Conservation (phyloP, 345 rosid genomes). For the Gossypium bickii region DNA sequence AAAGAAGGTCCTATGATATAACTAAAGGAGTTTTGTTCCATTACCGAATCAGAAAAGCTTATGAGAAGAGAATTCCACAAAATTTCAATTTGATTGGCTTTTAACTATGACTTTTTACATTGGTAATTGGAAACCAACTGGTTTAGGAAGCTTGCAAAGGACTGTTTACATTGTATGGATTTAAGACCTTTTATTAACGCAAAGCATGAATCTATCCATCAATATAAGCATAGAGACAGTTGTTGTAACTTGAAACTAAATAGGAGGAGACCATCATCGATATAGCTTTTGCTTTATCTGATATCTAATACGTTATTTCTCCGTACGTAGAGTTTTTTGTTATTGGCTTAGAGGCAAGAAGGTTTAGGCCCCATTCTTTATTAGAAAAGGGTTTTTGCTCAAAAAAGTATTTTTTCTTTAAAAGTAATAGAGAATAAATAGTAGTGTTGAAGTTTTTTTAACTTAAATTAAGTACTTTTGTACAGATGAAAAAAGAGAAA, state of each 20-base stretch:
- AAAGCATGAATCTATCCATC: conserved; percentile 10
- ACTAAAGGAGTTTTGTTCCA: too few relatives aligned
- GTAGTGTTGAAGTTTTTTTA: too few relatives aligned
- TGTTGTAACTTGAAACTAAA: neutral
- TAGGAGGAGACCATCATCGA: neutral
- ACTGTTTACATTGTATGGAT: conserved; percentile 25
- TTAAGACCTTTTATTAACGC: neutral
- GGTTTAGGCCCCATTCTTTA: neutral
- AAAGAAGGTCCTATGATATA: too few relatives aligned
- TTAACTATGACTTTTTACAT: too few relatives aligned
- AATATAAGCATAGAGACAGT: neutral
- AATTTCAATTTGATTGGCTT: too few relatives aligned
- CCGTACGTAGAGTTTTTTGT: neutral
- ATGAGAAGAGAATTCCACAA: too few relatives aligned
- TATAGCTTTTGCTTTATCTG: neutral
- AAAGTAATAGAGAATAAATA: too few relatives aligned
- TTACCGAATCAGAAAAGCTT: too few relatives aligned
- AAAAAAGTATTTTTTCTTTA: too few relatives aligned
- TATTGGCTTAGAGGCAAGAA: neutral
- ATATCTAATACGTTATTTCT: neutral
- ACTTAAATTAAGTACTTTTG: too few relatives aligned
- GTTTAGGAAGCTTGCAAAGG: conserved; percentile 26
- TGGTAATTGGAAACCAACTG: conserved; percentile 37
- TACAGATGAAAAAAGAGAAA: too few relatives aligned
- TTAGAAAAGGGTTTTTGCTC: too few relatives aligned